Base-by-base conservation (phyloP, 129 eudicot species). In the Lonicera japonica region DNA sequence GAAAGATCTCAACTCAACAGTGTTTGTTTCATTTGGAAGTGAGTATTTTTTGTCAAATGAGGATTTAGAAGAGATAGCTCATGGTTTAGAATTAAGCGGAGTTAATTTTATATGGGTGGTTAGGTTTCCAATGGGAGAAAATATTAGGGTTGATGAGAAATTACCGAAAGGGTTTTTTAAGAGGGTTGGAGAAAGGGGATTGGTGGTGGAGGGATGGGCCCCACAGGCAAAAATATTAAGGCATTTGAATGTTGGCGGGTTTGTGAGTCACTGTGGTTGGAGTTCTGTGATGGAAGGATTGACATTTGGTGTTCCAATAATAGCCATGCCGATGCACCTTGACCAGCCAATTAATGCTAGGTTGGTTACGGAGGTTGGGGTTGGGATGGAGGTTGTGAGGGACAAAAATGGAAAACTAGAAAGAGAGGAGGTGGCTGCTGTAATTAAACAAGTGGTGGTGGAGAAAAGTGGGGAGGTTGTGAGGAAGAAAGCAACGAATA, bases 301-400 rank as follows among this genome's bases (percentile, higher is more conserved):
- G 29, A 25, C 51, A 1, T 73, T 51, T 43, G 79, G 79, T 4
- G 72, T 78, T 11, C 83, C 83, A 15, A 65, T 79, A 0, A 43
- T 79, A 8, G 77, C 71, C 45, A 53, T 79, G 70, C 77, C 84
- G 0, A 74, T 74, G 77, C 70, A 74, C 10, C 40, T 51, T 23
- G 84, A 79, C 25, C 79, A 79, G 22, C 79, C 79, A 0, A 17
- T 60, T 0, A 79, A 70, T 54, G 84, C 73, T 14, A 65, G 63
- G 58, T 39, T 79, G 29, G 71, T 79, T 50, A 70, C 14, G 61
- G 69, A 21, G 0, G 1, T 73, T 21, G 74, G 77, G 2, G 76
- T 65, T 0, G 77, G 80, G 4, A 65, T 34, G 16, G 80, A 56
- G 50, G 84, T 61, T 5, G 40, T 41, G 24, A 73, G 76, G 41